phyloP scores from a whole-genome alignment of 2,329 filamentous ascomycete genomes.

The Colletotrichum sp. region DNA sequence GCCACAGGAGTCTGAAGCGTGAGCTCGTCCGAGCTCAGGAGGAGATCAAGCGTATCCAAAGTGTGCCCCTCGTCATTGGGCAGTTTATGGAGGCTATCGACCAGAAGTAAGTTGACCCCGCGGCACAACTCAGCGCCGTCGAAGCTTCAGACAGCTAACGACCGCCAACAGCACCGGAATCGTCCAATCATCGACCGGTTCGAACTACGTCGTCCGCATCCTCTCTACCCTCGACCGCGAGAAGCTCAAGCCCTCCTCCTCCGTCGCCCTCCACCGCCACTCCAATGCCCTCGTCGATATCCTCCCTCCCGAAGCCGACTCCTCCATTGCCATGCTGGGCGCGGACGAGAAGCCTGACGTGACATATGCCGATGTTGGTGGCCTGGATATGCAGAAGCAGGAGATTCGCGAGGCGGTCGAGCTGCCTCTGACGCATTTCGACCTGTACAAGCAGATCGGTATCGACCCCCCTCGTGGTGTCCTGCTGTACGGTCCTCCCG shows the following conservation, averaged over 20 bases:
- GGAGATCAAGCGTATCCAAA: conserved; percentile 99
- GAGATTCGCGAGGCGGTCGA: conserved; percentile 98
- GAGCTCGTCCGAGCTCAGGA: conserved; percentile 97
- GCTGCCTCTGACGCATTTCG: conserved; percentile 94
- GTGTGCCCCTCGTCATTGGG: conserved; percentile 95
- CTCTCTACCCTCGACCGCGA: conserved; percentile 98
- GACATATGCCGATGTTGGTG: conserved; percentile 96
- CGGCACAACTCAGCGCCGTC: not conserved
- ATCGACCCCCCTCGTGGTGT: conserved; percentile 98
- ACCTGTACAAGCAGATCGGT: conserved; percentile 98
- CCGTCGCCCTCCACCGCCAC: conserved; percentile 95
- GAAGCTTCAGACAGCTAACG: conserved; percentile 1
- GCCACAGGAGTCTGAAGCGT: conserved; percentile 83
- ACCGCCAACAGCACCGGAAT: conserved; percentile 80
- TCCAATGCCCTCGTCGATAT: conserved; percentile 99
- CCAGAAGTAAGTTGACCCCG: conserved; percentile 75
- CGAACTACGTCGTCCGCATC: conserved; percentile 98
- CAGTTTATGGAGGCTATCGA: conserved; percentile 99
- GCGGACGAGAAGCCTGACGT: conserved; percentile 97
- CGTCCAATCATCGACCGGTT: conserved; percentile 96
- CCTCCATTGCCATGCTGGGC: conserved; percentile 97
- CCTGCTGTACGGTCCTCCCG: conserved; percentile 71
- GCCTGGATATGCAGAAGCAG: conserved; percentile 99
- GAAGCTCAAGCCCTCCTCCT: conserved; percentile 96
- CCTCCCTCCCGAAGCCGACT: conserved; percentile 97